phyloP scores from a whole-genome alignment of 139 green algal genomes.

The Cymbomonas tetramitiformis region DNA sequence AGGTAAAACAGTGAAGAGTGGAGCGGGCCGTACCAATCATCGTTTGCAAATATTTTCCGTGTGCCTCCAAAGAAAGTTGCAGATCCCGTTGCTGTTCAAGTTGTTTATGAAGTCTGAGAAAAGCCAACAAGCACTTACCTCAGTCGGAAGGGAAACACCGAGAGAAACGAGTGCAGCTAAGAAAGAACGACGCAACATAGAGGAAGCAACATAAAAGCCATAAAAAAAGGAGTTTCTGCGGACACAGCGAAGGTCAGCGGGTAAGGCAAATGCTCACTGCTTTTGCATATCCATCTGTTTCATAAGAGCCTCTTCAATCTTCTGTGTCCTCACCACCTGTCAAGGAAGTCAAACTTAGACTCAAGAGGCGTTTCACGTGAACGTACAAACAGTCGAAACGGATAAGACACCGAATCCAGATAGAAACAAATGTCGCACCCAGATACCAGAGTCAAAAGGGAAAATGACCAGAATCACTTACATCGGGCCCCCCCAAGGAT shows the following conservation, averaged over 20 bases:
- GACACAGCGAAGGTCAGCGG: background rate
- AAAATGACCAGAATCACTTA: background rate
- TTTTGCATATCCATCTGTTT: constrained; percentile 92
- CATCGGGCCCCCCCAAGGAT: background rate
- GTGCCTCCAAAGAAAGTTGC: constrained; percentile 74
- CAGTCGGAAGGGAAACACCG: background rate
- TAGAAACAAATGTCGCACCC: constrained; percentile 10
- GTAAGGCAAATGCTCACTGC: constrained; percentile 21
- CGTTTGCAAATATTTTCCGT: constrained; percentile 53
- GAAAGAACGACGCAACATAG: too few relatives aligned
- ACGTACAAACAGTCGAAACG: background rate
- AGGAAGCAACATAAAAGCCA: too few relatives aligned
- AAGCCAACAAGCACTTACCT: background rate
- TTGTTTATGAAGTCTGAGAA: constrained; percentile 13
- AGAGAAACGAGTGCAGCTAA: too few relatives aligned
- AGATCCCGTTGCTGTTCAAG: constrained; percentile 68
- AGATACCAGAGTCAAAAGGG: background rate
- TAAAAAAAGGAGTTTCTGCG: background rate
- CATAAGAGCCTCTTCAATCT: constrained; percentile 64
- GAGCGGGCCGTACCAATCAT: too few relatives aligned
- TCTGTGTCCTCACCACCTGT: constrained; percentile 11
- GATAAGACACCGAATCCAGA: background rate
- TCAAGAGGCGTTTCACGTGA: constrained; percentile 23
- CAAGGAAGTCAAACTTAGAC: background rate
- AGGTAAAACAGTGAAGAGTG: too few relatives aligned